A percentile compares a stretch with the other conserved stretches of the same genome.
phyloP scores from a whole-genome alignment of 169 alveolate genomes.

The Babesia gibsoni region DNA sequence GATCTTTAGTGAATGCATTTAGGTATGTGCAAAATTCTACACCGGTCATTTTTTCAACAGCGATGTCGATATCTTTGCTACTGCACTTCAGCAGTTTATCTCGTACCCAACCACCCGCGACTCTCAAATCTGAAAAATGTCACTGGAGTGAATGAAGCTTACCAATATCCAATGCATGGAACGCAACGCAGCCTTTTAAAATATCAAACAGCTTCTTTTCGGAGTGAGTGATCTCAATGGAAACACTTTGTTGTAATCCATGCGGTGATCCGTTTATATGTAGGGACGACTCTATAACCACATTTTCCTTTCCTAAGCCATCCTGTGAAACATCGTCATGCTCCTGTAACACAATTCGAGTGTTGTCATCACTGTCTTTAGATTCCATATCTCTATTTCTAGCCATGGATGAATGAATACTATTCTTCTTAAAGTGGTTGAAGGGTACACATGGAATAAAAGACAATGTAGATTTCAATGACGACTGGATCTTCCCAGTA shows the following conservation, averaged over 20 bases:
- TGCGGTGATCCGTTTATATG: too few species aligned
- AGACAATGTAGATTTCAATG: too few species aligned
- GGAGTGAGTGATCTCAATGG: constrained; percentile 25
- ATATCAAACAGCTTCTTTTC: constrained; percentile 50
- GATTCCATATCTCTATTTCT: too few species aligned
- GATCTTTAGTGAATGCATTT: constrained; percentile 69
- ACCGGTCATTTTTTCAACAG: constrained; percentile 94
- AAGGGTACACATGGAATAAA: too few species aligned
- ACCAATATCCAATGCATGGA: constrained; percentile 39
- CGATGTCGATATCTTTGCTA: constrained; percentile 95
- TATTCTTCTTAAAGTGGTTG: too few species aligned
- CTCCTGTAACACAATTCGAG: too few species aligned
- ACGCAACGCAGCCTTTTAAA: constrained; percentile 40
- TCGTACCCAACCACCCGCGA: constrained; percentile 99
- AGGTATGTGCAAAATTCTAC: constrained; percentile 73
- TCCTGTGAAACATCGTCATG: too few species aligned
- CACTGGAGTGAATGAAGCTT: not conserved
- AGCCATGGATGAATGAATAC: too few species aligned
- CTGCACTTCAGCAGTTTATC: constrained; percentile 85
- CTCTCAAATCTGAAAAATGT: constrained; percentile 79
- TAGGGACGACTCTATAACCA: too few species aligned
- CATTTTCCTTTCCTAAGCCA: too few species aligned
- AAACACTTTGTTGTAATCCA: not conserved
- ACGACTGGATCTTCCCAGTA: too few species aligned
- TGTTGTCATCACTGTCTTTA: too few species aligned